A percentile compares a stretch with the other conserved stretches of the same genome.
These are phyloP conservation scores for Mycena polygramma DNA, from an alignment of 768 basidiomycete genomes.

Conservation along the genomic window DNA sequence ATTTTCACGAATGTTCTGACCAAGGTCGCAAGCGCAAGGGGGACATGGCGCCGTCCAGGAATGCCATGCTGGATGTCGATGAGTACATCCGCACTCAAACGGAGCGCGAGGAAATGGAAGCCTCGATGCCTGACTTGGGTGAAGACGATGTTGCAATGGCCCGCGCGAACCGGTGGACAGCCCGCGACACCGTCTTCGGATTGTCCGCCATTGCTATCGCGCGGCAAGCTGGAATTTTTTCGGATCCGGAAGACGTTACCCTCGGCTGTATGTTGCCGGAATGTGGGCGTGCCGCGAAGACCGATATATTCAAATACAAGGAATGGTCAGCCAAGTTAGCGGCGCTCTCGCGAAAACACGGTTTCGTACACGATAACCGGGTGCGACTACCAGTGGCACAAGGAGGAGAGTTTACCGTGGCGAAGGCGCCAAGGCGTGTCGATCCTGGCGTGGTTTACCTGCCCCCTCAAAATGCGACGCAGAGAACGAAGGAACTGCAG, in stretches of 20 bases:
- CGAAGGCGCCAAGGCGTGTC: too few relatives aligned
- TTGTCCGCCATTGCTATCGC: neutral
- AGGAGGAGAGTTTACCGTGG: too few relatives aligned
- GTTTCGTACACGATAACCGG: too few relatives aligned
- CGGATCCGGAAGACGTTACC: neutral
- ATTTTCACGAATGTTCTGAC: conserved; percentile 48
- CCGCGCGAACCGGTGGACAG: neutral
- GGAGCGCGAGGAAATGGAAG: neutral
- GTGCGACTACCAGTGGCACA: too few relatives aligned
- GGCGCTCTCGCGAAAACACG: too few relatives aligned
- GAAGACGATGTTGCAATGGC: neutral
- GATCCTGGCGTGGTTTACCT: too few relatives aligned
- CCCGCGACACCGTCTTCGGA: neutral
- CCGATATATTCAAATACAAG: too few relatives aligned
- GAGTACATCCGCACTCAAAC: neutral
- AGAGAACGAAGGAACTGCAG: too few relatives aligned
- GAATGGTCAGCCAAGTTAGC: too few relatives aligned
- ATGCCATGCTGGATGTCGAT: conserved; percentile 8
- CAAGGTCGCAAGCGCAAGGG: conserved; percentile 12
- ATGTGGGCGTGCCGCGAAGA: too few relatives aligned
- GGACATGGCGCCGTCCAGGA: neutral
- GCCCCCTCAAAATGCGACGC: too few relatives aligned
- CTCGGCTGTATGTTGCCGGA: too few relatives aligned
- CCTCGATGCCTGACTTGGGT: neutral
- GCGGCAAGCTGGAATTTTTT: neutral